Evolutionary conservation across 345 rosid species (phyloP), one percentile per base, ranked within the genome.

Genomic region (Aquilaria yunnanensis): DNA sequence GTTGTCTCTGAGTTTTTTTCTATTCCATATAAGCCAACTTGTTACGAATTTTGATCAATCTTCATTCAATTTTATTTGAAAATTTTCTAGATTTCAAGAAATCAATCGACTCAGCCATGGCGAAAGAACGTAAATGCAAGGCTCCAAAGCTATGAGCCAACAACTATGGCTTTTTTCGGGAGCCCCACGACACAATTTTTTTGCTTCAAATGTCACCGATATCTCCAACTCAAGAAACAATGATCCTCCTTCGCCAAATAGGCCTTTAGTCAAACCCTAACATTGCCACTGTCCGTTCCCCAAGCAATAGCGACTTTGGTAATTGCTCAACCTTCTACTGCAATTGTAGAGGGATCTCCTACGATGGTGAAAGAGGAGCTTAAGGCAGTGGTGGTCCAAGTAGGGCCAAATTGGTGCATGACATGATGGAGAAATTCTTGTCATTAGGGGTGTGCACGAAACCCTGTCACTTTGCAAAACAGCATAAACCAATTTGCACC

Each of bases 81-180:
- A 12, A 8, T 14, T 57, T 14, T 34, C 13, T 14, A 60, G 72
- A 30, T 64, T 51, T 32, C 10, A 10, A 8, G 52, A 41, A 43
- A 14, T 57, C 37, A 6, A 34, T 29, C 30, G 33, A 47, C 52
- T 43, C 46, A 34, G 29, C 45, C n/a, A 89, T 92, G 98, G 91
- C 96, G 66, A 96, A 92, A 62, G 98, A 92, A 65, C 96, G 84
- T 68, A 77, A 95, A 75, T 78, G 87, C 54, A 93, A 87, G 67
- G 88, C 87, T 5, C 96, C 67, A 47, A 70, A 72, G 31, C 72
- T 83, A 47, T 92, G 98, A 70, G 91, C 64, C 0, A 92, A 89
- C 84, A 84, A 92, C 75, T 92, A 96, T 55, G 98, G 96, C 0
- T 92, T 92, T 70, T 16, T 92, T 89, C 60, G 98, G 98, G 2